Percentiles rank a stretch among this genome's conserved stretches.
Conservation (phyloP, 106 monocot species). For the Phalaenopsis equestris region DNA sequence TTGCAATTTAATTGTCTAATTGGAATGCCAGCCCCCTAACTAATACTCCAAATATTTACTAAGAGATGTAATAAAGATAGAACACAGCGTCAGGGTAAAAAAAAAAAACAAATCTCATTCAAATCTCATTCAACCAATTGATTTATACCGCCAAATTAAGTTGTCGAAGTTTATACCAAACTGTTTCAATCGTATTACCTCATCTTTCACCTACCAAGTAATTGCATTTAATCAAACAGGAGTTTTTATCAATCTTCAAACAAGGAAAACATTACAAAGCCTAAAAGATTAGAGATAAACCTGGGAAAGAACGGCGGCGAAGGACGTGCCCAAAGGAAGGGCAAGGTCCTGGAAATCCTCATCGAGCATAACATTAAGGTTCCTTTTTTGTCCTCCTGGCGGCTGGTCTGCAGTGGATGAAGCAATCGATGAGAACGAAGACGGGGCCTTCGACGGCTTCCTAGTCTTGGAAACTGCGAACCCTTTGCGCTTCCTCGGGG, state of each 20-base stretch:
- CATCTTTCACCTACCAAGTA: neutral
- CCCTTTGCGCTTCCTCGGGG: conserved; percentile 1
- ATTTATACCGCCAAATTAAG: too few species aligned
- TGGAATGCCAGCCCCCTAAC: neutral
- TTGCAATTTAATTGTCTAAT: too few species aligned
- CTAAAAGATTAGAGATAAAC: conserved; percentile 12
- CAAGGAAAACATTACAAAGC: neutral
- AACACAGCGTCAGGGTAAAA: too few species aligned
- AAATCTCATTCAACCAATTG: neutral
- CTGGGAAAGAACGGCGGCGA: conserved; percentile 56
- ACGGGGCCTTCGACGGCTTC: neutral
- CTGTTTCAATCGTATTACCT: neutral
- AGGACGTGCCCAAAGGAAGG: conserved; percentile 55
- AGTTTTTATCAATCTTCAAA: neutral
- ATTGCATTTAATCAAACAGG: conserved; percentile 1
- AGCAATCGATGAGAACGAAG: neutral
- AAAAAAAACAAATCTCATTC: neutral
- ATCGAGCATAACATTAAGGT: neutral
- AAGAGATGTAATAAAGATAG: neutral
- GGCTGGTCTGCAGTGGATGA: neutral
- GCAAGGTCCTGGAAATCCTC: conserved; percentile 36
- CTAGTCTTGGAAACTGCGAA: conserved; percentile 5
- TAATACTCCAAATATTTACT: neutral
- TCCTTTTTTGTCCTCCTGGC: neutral
- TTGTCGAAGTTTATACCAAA: neutral